Evolutionary conservation across 306 rosid genomes (phyloP).

Genomic region (Crataegus laevigata): DNA sequence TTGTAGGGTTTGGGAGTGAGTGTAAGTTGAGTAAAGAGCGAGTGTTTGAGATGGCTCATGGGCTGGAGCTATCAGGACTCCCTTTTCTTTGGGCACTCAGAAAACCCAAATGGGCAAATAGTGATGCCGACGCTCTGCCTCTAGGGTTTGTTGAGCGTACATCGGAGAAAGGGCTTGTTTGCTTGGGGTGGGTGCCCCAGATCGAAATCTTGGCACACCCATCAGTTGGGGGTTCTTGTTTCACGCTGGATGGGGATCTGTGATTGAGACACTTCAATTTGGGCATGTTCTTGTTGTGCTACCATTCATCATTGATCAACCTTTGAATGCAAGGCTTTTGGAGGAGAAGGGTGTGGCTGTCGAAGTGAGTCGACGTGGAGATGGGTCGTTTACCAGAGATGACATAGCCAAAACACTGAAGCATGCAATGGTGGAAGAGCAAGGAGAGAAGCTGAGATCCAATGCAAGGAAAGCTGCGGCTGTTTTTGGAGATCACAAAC

Average conservation of each 20-base stretch:
- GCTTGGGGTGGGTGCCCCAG: constrained; percentile 31
- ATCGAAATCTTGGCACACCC: constrained; percentile 29
- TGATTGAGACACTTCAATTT: constrained; percentile 34
- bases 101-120: constrained; percentile 5
- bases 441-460: constrained; percentile 27
- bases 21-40: constrained; percentile 25
- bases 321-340: constrained; percentile 31
- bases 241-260: constrained; percentile 46
- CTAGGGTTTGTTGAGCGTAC: constrained; percentile 19
- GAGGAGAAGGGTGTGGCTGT: constrained; percentile 35
- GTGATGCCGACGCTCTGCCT: constrained; percentile 25
- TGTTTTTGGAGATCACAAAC: constrained; percentile 9
- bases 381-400: constrained; percentile 27
- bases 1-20: constrained; percentile 43
- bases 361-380: constrained; percentile 26
- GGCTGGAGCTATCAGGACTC: constrained; percentile 35
- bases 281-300: constrained; percentile 30
- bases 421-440: constrained; percentile 23
- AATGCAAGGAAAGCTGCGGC: constrained; percentile 20
- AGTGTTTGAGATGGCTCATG: constrained; percentile 38
- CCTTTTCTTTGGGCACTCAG: constrained; percentile 43
- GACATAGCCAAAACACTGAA: constrained; percentile 26
- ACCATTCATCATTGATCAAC: constrained; percentile 32
- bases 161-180: constrained; percentile 21
- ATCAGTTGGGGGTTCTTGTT: constrained; percentile 34